Base-by-base conservation (phyloP, 495 filamentous ascomycete genomes). In the Neurospora africana region DNA sequence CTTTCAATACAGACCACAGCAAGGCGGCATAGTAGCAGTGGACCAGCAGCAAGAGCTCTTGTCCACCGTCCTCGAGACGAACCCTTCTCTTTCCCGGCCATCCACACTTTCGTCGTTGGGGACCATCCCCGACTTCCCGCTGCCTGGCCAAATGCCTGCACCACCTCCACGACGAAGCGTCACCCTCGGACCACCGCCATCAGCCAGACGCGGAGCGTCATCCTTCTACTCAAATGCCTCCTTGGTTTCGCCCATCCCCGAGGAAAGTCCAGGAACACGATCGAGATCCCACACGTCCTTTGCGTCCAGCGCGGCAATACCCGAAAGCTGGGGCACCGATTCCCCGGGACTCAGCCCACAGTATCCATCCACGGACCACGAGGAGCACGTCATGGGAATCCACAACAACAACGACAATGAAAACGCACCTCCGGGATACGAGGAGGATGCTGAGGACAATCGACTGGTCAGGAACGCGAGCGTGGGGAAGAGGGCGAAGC, bases 221-320 rank as follows among this genome's bases (percentile, higher is more conserved):
- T 89, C 91, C n/a, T 91, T 90, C 40, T 93, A 92, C 74, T 93
- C 92, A 30, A 86, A 86, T 71, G 76, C 81, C n/a, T 93, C 92
- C 2, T 92, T 86, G 71, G 93, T 97, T 6, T 92, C 94, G 9
- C 94, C 94, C 2, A 97, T 98, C 71, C 91, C 89, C 1, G 94
- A 98, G 80, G 94, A 97, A 77, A 85, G 87, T 69, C 85, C 87
- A 65, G 53, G 53, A 65, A 65, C 53, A 2, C 84, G 88, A 39
- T 83, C 87, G 58, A 83, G 88, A 67, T 84, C 84, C 17, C 87
- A 90, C 77, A 88, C 86, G 23, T 95, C 92, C 0, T 92, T 90
- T 77, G 93, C 93, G 9, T 96, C 94, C 8, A 97, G 93, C 79
- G 87, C 89, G 69, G 91, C 88, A 0, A 92, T 96, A 71, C 93